These are phyloP conservation scores for Phytopythium chamaehyphon DNA, from an alignment of 352 stramenopile species.

Conservation along the genomic window DNA sequence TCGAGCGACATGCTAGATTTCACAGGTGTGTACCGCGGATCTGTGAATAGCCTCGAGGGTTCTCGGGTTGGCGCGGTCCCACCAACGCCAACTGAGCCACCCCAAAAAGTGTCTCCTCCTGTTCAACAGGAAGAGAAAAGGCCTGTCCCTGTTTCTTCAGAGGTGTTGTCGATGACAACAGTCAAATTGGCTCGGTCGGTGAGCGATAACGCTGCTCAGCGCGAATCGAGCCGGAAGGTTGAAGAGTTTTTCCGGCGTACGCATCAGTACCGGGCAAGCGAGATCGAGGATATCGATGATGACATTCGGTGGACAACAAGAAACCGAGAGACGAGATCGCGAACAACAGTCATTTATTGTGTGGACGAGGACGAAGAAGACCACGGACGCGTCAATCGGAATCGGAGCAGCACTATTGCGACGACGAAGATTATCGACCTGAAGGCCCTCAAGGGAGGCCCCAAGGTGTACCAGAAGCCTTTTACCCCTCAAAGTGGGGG, in stretches of 20 bases:
- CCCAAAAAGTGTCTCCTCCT: background rate
- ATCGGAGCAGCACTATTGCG: conserved; percentile 9
- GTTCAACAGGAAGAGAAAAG: background rate
- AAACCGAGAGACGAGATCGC: conserved; percentile 18
- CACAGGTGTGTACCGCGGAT: conserved; percentile 44
- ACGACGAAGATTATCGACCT: conserved; percentile 30
- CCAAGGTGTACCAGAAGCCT: background rate
- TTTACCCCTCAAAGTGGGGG: background rate
- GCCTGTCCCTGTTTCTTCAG: background rate
- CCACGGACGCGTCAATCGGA: background rate
- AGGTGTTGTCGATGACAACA: background rate
- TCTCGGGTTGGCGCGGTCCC: conserved; percentile 1
- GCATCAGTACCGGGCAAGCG: conserved; percentile 22
- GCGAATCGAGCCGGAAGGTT: conserved; percentile 35
- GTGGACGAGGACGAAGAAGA: conserved; percentile 16
- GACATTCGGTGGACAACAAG: conserved; percentile 8
- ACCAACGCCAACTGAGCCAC: background rate
- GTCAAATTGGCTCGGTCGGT: conserved; percentile 17
- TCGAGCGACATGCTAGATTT: conserved; percentile 43
- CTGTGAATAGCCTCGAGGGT: conserved; percentile 20
- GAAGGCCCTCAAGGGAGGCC: conserved; percentile 13
- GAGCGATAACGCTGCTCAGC: conserved; percentile 33
- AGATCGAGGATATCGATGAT: conserved; percentile 17
- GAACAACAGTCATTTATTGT: conserved; percentile 26
- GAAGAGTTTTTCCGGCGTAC: conserved; percentile 47